Base-by-base conservation (phyloP, 345 rosid species). In the Litchi chinensis region DNA sequence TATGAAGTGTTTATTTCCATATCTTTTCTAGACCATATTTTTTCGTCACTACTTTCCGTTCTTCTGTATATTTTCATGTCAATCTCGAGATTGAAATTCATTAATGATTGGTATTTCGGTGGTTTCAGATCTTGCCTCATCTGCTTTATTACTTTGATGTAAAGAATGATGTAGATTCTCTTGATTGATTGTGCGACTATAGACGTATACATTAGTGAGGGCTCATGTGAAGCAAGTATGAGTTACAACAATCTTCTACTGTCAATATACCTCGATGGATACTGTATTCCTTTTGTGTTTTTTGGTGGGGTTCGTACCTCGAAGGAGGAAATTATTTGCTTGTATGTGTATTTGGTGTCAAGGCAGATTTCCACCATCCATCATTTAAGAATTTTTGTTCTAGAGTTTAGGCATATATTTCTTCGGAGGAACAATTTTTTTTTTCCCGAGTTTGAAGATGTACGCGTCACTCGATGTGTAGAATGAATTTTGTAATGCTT, bases 171-270 rank as follows among this genome's bases (percentile, higher is more conserved):
- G 85, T 64, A 21, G 90, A 92, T 11, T 95, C 98, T 28, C 97
- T 93, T 5, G 99, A 95, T 26, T 26, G 28, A 26, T 67, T 95
- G 98, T 97, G 90, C 94, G 21, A 90, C 94, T n/a, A 88, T 92
- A 5, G 91, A 71, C 5, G 85, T 92, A 21, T 90, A 91, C 86
- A 80, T 97, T 0, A 92, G 99, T 65, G 90, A 86, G 84, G 89
- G 81, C 71, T 92, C 99, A 22, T 93, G 98, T 67, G 95, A 91
- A 19, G 88, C 86, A 44, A 77, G 83, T 78, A 69, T 76, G 40
- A 78, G 84, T 71, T 95, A 92, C 86, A 93, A 71, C 90, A 90
- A 1, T 76, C 83, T 71, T 50, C 87, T 6, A 57, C 80, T 73
- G 68, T 63, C 28, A 71, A 65, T 80, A 62, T 73, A 6, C 76